A percentile compares a stretch with the other conserved stretches of the same genome.
Evolutionary conservation across 83 land plant genomes (phyloP).

Genomic region (Diphasiastrum complanatum): DNA sequence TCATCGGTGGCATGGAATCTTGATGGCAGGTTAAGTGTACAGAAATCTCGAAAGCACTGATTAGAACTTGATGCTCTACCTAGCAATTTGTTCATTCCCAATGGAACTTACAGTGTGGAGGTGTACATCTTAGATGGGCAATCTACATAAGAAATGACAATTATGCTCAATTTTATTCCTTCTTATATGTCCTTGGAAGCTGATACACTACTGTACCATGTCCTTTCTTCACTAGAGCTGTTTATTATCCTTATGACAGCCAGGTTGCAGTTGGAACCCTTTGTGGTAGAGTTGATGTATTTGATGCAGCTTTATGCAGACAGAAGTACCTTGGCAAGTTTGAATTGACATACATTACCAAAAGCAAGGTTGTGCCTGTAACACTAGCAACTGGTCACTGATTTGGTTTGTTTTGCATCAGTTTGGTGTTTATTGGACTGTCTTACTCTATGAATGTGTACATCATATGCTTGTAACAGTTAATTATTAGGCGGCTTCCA

Average conservation of each 20-base stretch:
- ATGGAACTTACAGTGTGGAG: too few relatives aligned
- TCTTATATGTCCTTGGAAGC: too few relatives aligned
- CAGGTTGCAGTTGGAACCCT: constrained; percentile 34
- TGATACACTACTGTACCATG: not conserved
- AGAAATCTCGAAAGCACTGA: too few relatives aligned
- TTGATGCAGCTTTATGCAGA: constrained; percentile 24
- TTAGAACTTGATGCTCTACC: too few relatives aligned
- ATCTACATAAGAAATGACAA: too few relatives aligned
- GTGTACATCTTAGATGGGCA: too few relatives aligned
- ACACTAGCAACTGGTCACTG: not conserved
- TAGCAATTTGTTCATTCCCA: too few relatives aligned
- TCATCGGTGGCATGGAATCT: constrained; percentile 38
- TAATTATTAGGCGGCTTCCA: constrained; percentile 24
- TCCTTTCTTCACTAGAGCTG: not conserved
- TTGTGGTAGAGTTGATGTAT: constrained; percentile 38
- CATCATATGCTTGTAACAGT: constrained; percentile 3
- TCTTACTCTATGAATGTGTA: not conserved
- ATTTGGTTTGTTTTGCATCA: too few relatives aligned
- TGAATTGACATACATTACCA: constrained; percentile 34
- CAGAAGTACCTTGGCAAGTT: constrained; percentile 30
- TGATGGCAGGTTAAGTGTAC: constrained; percentile 35
- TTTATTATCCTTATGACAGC: constrained; percentile 19
- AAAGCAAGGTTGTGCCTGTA: constrained; percentile 26
- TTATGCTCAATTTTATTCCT: too few relatives aligned
- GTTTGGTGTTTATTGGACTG: too few relatives aligned